Evolutionary conservation across 495 filamentous ascomycete genomes (phyloP), one percentile per base, ranked within the genome.

Genomic region (Lasiosphaeria hispida): DNA sequence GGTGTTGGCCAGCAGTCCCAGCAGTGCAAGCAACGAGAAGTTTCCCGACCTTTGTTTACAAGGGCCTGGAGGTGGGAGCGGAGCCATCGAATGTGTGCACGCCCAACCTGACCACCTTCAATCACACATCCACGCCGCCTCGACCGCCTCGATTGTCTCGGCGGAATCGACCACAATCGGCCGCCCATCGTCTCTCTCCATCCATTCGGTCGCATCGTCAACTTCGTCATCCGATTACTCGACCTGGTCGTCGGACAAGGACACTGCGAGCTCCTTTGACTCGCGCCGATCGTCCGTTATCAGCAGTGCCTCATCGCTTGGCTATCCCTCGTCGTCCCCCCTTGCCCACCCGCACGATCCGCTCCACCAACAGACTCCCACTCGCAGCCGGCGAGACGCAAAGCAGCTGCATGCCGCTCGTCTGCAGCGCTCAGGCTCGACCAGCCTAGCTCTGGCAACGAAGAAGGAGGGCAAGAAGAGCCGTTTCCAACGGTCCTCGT

Each of bases 21-120:
- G 55, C 60, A 53, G 19, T 55, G 55, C 38, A 43, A 44, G 41
- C 50, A 48, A 45, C 43, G 64, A 67, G 56, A 65, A 56, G 58
- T 69, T 69, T 63, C 67, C 67, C 38, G 67, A 67, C 33, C 55
- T 64, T 65, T 68, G 63, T 65, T 65, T 68, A 65, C 67, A 67
- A 36, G 13, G 38, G 19, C 55, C 55, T 48, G 42, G 39, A 17
- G 53, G 37, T 43, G 43, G 59, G 52, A 23, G 35, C 58, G 45
- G 44, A 30, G 23, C 48, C 43, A 23, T 42, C 37, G 37, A 49
- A 40, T 36, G 7, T 23, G 19, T 55, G 50, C 59, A 52, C 52
- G 7, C 23, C 11, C 39, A 63, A 11, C 48, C n/a, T 36, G 36
- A 53, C 48, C 55, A 30, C 23, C 34, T 44, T 39, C 43, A 57